Percentiles rank a stretch among this genome's conserved stretches.
Conservation (phyloP, 192 early-diverging fungal genomes). For the Spizellomyces sp. region DNA sequence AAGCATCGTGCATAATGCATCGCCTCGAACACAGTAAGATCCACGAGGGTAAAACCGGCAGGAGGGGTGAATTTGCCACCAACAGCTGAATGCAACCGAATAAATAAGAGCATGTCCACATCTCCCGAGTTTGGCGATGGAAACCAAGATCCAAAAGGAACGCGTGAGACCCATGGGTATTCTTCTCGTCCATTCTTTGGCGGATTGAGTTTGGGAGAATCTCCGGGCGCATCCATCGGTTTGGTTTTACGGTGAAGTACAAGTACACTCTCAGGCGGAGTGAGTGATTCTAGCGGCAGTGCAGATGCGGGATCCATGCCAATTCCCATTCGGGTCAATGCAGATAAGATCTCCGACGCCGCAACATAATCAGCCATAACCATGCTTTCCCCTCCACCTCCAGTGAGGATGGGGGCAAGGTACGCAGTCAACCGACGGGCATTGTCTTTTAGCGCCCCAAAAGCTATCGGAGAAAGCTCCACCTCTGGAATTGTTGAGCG, state of each 20-base stretch:
- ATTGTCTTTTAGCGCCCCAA: conserved; percentile 5
- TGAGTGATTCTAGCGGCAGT: background rate
- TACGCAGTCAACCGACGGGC: background rate
- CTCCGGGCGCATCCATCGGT: background rate
- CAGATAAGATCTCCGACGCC: conserved; percentile 10
- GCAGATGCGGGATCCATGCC: background rate
- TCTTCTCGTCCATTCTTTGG: background rate
- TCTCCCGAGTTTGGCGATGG: background rate
- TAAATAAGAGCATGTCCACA: conserved; percentile 5
- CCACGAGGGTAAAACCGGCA: conserved; percentile 18
- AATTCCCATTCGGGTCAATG: conserved; percentile 11
- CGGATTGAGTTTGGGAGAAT: background rate
- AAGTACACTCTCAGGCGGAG: background rate
- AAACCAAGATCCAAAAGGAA: background rate
- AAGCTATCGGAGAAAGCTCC: conserved; percentile 4
- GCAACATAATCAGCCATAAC: conserved; percentile 12
- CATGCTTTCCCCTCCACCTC: background rate
- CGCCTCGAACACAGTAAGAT: conserved; percentile 21
- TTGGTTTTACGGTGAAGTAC: conserved; percentile 6
- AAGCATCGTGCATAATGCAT: conserved; percentile 19
- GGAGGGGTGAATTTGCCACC: conserved; percentile 7
- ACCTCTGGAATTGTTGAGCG: conserved; percentile 11
- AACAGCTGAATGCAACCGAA: conserved; percentile 1
- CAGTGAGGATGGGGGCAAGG: background rate
- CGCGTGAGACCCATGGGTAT: conserved; percentile 6